Evolutionary conservation across 495 filamentous ascomycete species (phyloP), one percentile per base, ranked within the genome.

Genomic region (Penicillium fimorum): DNA sequence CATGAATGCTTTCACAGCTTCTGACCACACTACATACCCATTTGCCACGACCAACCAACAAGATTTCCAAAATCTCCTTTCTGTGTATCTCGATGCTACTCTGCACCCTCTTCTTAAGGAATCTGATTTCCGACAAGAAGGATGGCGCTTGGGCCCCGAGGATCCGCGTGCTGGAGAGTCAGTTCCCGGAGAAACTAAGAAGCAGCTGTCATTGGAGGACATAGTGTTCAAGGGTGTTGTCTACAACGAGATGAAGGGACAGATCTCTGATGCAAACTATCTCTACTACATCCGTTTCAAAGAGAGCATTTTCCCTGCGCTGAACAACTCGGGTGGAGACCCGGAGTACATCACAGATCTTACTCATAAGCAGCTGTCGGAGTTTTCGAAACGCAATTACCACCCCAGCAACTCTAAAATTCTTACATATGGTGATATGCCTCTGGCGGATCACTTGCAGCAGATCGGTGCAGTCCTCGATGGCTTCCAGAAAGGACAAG

Each of bases 161-260:
- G 90, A 98, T 66, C 87, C 89, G 7, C 76, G 80, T 41, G 81
- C 82, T 18, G 62, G 79, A 3, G 61, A 73, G 38, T 63, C 77
- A 22, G 75, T 70, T 5, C 76, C 78, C 11, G 70, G 62, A 22
- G 61, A 72, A 35, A 64, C 70, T 55, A 76, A 69, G 41, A 47
- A 56, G 18, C 63, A 67, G 38, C 60, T 67, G 4, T 59, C 68
- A 29, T 54, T 69, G 27, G 73, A 74, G 20, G 75, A 77, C 35
- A 82, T 97, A 18, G 87, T 97, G 13, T 98, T 98, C 79, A 98
- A 98, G 70, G 94, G 94, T 22, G 94, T 98, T 11, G 94, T 98
- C 22, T 98, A 98, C 72, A 98, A 98, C 66, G 94, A 98, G 74
- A 98, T 98, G 94, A 98, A 98, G 73, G 94, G 94, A 0, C 91